A percentile compares a stretch with the other conserved stretches of the same genome.
Conservation (phyloP, 1,284 basidiomycete species). For the Cystobasidium slooffiae region DNA sequence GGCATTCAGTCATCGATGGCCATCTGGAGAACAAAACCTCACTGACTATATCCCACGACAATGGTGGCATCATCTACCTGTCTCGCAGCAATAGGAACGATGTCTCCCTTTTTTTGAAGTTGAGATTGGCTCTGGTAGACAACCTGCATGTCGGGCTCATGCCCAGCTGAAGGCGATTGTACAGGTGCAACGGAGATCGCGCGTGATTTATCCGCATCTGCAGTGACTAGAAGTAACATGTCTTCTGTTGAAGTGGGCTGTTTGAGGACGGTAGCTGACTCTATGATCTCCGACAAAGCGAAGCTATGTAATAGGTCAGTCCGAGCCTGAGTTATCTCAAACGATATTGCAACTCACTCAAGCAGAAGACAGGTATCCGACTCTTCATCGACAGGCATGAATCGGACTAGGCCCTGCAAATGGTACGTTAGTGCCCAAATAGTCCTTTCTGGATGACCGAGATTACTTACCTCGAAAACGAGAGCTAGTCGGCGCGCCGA, state of each 20-base stretch:
- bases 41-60: slow-evolving; percentile 15
- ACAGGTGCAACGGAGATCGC: slow-evolving; percentile 21
- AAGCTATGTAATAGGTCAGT: not conserved
- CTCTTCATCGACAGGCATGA: slow-evolving; percentile 27
- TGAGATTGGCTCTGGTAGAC: slow-evolving; percentile 3
- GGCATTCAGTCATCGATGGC: not conserved
- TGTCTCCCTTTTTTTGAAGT: not conserved
- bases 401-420: slow-evolving; percentile 25
- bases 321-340: not conserved
- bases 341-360: slow-evolving; percentile 13
- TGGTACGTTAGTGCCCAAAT: not conserved
- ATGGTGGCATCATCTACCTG: not conserved
- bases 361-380: slow-evolving; percentile 20
- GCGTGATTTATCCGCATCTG: slow-evolving; percentile 9
- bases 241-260: slow-evolving; percentile 36
- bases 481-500: slow-evolving; percentile 26
- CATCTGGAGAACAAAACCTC: not conserved
- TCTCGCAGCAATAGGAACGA: not conserved
- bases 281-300: slow-evolving; percentile 25
- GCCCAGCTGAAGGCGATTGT: not conserved
- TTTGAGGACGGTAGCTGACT: slow-evolving; percentile 15
- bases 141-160: slow-evolving; percentile 9
- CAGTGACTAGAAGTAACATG: slow-evolving; percentile 9
- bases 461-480: slow-evolving; percentile 16
- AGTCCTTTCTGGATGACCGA: not conserved